Percentiles rank a stretch among this genome's conserved stretches.
Conservation (phyloP, 129 eudicot genomes). For the Lactuca saligna region DNA sequence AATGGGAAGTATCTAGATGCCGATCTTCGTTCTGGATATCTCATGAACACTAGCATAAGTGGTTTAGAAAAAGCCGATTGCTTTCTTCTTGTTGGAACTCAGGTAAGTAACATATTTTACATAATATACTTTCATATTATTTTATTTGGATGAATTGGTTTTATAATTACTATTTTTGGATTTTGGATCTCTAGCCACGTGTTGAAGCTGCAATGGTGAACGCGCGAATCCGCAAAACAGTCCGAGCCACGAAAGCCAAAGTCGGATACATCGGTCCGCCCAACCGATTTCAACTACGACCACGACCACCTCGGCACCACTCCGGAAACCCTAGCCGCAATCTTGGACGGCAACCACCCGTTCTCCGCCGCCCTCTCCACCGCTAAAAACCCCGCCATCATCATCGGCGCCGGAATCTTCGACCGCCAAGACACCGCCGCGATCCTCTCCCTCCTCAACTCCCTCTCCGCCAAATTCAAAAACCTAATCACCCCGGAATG, state of each 20-base stretch:
- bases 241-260: slow-evolving; percentile 68
- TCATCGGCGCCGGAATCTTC: slow-evolving; percentile 84
- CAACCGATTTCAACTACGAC: slow-evolving; percentile 82
- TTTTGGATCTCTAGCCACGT: slow-evolving; percentile 63
- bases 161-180: background rate
- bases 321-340: slow-evolving; percentile 70
- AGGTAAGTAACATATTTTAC: slow-evolving; percentile 39
- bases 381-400: slow-evolving; percentile 83
- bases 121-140: too few relatives aligned
- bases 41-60: slow-evolving; percentile 66
- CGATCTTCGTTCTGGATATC: slow-evolving; percentile 81
- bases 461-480: slow-evolving; percentile 59
- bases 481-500: slow-evolving; percentile 80
- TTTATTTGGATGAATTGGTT: background rate
- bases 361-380: slow-evolving; percentile 51
- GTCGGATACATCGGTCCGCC: slow-evolving; percentile 87
- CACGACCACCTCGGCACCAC: slow-evolving; percentile 84
- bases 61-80: slow-evolving; percentile 88
- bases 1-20: slow-evolving; percentile 63
- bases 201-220: slow-evolving; percentile 98
- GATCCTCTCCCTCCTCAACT: slow-evolving; percentile 59
- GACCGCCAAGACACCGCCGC: slow-evolving; percentile 83
- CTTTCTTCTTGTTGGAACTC: slow-evolving; percentile 86
- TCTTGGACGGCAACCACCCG: slow-evolving; percentile 76
- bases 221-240: slow-evolving; percentile 92